Evolutionary conservation across 140 eudicot species (phyloP).

Genomic region (Anethum foeniculum): DNA sequence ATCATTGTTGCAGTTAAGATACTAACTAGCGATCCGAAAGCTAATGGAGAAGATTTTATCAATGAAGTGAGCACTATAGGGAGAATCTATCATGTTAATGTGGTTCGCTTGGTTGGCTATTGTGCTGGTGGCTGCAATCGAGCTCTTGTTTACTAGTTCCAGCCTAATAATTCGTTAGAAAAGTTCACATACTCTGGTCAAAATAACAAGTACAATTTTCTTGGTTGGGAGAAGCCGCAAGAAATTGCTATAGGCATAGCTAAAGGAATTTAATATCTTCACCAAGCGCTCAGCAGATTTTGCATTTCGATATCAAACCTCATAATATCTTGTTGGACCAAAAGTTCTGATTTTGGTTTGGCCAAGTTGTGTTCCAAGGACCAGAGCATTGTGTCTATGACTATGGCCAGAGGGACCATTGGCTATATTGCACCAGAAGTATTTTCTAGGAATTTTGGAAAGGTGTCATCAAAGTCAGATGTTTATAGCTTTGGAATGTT

Average conservation of each 20-base stretch:
- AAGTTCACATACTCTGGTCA: background rate
- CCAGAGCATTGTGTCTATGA: background rate
- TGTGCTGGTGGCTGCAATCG: constrained; percentile 5
- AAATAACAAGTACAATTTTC: background rate
- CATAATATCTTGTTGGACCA: constrained; percentile 1
- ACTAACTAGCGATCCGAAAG: background rate
- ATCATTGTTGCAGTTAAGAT: background rate
- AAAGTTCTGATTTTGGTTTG: background rate
- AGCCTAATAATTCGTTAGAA: background rate
- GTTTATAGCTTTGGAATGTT: background rate
- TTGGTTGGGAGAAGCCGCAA: background rate
- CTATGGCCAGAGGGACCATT: background rate
- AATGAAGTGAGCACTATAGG: background rate
- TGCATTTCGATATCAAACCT: constrained; percentile 4
- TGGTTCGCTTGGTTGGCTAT: background rate
- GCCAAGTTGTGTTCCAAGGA: constrained; percentile 5
- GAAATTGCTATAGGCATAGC: constrained; percentile 1
- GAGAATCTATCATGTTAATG: constrained; percentile 1
- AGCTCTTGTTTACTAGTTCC: constrained; percentile 1
- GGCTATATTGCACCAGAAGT: constrained; percentile 1
- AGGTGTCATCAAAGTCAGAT: background rate
- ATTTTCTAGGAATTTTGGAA: background rate
- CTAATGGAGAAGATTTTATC: background rate
- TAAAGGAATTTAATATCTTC: constrained; percentile 2
- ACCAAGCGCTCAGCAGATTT: background rate